phyloP scores from a whole-genome alignment of 257 asterid genomes.

The Ballota nigra region DNA sequence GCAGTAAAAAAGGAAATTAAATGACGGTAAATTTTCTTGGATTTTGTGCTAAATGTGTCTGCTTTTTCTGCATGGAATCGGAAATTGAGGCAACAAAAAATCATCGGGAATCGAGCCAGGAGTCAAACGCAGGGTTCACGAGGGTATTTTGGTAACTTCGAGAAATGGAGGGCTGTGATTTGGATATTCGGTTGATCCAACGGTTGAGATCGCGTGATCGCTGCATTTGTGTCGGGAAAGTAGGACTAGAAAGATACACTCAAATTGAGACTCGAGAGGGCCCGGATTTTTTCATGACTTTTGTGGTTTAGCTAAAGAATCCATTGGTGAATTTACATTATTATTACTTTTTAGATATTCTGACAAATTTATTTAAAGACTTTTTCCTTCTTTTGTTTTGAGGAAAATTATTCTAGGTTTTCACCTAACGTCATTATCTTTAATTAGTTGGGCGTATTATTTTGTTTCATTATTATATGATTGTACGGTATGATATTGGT shows the following conservation, averaged over 20 bases:
- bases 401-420: not conserved
- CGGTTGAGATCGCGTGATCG: conserved; percentile 19
- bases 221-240: not conserved
- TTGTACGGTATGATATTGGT: not conserved
- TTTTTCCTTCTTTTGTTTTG: not conserved
- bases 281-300: not conserved
- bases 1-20: conserved; percentile 6
- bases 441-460: not conserved
- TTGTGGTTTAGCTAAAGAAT: not conserved
- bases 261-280: conserved; percentile 12
- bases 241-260: conserved; percentile 14
- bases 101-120: conserved; percentile 33
- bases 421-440: not conserved
- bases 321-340: not conserved
- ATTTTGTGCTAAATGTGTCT: conserved; percentile 45
- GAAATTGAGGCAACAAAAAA: conserved; percentile 36
- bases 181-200: conserved; percentile 13
- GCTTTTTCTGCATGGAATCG: conserved; percentile 45
- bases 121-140: not conserved
- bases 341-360: not conserved
- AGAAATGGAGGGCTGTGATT: conserved; percentile 13
- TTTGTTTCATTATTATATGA: not conserved
- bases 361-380: not conserved
- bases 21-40: conserved; percentile 32
- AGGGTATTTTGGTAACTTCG: conserved; percentile 22